Base-by-base conservation (phyloP, 2,329 filamentous ascomycete species). In the Venturia aucupariae region DNA sequence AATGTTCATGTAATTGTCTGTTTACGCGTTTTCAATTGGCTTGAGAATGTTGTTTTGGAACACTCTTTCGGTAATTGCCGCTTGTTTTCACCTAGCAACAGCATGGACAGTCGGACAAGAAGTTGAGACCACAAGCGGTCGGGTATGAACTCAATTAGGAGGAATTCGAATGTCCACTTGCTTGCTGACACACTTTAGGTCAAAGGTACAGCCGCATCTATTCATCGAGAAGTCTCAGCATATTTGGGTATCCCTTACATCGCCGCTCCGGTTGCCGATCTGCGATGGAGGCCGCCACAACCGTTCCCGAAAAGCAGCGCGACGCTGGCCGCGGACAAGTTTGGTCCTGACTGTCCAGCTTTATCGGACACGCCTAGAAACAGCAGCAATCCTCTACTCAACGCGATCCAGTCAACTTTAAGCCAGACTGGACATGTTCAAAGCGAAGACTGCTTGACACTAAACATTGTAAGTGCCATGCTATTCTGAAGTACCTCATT, bases 381-480 rank as follows among this genome's bases (percentile, higher is more conserved):
- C 35, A 44, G 35, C 32, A 42, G 4, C 24, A 60, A 44, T 60
- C 35, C 38, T 41, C 15, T 60, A 8, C 35, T 38, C 22, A 15
- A 60, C 11, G 35, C 22, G 27, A 44, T 60, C 6, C 59, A 41
- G 22, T 41, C 59, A n/a, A 2, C 8, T 1, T 22, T 60, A n/a
- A 32, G 24, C 17, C 68, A 68, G 17, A 59, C 67, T 7, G 68
- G 67, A 7, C 69, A 68, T 41, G 61, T 44, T 13, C 67, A 67
- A 55, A 71, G 69, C 61, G 72, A 74, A 39, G 71, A 73, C 44
- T 74, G 71, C 64, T 66, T 73, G n/a, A 71, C 69, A 2, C 62
- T 74, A 55, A 73, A 73, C 59, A 69, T 74, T 4, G 51, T 57
- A 54, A 54, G 24, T 6, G 4, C 24, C 10, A 54, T 17, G 17